phyloP scores from a whole-genome alignment of 148 eudicot genomes.

The Rhododendron molle region DNA sequence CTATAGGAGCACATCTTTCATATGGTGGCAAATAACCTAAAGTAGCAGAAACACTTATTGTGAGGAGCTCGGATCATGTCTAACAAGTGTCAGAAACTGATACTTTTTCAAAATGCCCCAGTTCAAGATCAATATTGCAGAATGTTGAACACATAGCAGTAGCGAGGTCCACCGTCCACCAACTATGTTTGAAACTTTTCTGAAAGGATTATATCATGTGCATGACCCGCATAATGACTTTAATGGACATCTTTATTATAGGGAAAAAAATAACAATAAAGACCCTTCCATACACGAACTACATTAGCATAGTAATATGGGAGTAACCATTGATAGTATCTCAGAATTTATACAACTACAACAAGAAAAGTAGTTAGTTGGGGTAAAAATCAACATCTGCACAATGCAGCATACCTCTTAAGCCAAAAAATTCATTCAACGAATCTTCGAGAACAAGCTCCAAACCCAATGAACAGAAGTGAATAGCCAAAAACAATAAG shows the following conservation, averaged over 20 bases:
- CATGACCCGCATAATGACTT: background rate
- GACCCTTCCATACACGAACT: background rate
- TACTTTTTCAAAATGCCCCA: background rate
- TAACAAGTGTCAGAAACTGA: background rate
- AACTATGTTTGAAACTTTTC: background rate
- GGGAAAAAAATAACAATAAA: background rate
- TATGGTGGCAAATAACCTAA: background rate
- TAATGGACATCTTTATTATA: background rate
- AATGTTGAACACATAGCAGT: background rate
- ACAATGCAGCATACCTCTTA: background rate
- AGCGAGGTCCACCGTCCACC: background rate
- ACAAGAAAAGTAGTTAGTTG: background rate
- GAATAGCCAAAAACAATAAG: background rate
- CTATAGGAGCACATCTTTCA: background rate
- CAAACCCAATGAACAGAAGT: constrained; percentile 38
- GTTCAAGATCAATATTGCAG: background rate
- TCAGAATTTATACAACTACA: background rate
- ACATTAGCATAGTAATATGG: background rate
- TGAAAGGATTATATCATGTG: background rate
- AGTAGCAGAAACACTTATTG: background rate
- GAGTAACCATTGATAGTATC: background rate
- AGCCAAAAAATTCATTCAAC: constrained; percentile 39
- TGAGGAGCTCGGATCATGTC: background rate
- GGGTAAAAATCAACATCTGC: background rate
- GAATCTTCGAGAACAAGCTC: constrained; percentile 68